Conservation (phyloP, 768 basidiomycete species). For the Tremella fuciformis region DNA sequence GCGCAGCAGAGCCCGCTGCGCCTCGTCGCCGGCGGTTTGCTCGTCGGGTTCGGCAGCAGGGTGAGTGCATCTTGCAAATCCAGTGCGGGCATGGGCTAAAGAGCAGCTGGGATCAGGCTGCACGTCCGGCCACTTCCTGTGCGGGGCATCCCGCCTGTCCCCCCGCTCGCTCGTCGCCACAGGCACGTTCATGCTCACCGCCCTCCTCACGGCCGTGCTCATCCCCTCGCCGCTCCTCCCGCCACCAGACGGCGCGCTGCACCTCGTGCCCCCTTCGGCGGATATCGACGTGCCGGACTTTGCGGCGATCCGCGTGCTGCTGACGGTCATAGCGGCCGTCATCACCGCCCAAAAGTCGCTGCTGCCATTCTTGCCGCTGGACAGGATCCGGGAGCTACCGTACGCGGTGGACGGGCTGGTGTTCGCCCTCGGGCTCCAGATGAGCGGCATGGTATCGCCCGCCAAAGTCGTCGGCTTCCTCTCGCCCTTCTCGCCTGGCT, state of each 20-base stretch:
- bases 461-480: constrained; percentile 51
- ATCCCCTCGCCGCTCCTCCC: constrained; percentile 10
- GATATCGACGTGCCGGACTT: constrained; percentile 4
- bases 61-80: constrained; percentile 34
- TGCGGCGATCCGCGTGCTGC: background rate
- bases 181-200: constrained; percentile 41
- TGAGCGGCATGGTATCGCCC: constrained; percentile 51
- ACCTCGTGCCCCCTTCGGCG: background rate
- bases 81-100: background rate
- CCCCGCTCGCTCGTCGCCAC: constrained; percentile 50
- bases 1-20: constrained; percentile 10
- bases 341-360: constrained; percentile 6
- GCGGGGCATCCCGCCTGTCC: constrained; percentile 51
- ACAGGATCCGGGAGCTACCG: constrained; percentile 7
- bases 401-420: constrained; percentile 41
- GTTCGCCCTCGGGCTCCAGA: constrained; percentile 49
- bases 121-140: constrained; percentile 53
- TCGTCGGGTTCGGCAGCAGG: constrained; percentile 51
- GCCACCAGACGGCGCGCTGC: constrained; percentile 1
- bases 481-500: constrained; percentile 29
- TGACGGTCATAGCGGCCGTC: background rate
- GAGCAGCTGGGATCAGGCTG: constrained; percentile 51
- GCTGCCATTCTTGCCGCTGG: background rate
- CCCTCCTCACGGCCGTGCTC: constrained; percentile 38
- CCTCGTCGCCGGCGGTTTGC: constrained; percentile 35